A percentile compares a stretch with the other conserved stretches of the same genome.
Evolutionary conservation across 768 basidiomycete species (phyloP).

Genomic region (Plicaturopsis crispa): DNA sequence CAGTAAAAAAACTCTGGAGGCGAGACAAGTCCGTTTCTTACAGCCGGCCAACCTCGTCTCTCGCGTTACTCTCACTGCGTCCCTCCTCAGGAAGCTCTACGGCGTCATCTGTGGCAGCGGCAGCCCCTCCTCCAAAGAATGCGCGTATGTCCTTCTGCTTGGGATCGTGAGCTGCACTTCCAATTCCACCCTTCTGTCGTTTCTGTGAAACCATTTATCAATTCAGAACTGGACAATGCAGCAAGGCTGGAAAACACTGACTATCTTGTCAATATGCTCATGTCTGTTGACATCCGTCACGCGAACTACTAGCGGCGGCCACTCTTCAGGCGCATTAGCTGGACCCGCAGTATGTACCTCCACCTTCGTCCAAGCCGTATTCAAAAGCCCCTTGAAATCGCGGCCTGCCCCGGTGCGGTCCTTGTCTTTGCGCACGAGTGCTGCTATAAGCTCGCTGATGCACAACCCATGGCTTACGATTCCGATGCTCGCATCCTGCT

Average conservation of each 20-base stretch:
- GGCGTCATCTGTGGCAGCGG: not conserved
- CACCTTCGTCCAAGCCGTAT: conserved; percentile 65
- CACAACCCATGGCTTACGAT: conserved; percentile 73
- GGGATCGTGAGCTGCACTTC: conserved; percentile 62
- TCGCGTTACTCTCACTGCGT: conserved; percentile 18
- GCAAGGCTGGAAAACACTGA: conserved; percentile 24
- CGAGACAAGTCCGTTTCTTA: no score
- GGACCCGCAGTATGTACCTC: conserved; percentile 11
- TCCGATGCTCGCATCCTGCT: conserved; percentile 42
- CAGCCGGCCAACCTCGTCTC: conserved; percentile 19
- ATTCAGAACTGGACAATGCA: not conserved
- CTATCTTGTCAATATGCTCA: conserved; percentile 50
- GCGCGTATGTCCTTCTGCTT: conserved; percentile 68
- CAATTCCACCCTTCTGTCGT: conserved; percentile 74
- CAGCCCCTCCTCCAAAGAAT: conserved; percentile 48
- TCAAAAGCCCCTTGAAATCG: conserved; percentile 45
- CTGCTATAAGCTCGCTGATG: conserved; percentile 51
- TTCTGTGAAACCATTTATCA: conserved; percentile 27
- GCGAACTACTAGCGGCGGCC: conserved; percentile 29
- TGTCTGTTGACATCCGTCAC: conserved; percentile 47
- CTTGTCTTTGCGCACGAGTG: conserved; percentile 40
- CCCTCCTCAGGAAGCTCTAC: no score
- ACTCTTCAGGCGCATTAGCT: conserved; percentile 6
- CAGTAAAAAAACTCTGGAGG: no score
- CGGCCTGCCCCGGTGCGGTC: conserved; percentile 27